phyloP scores from a whole-genome alignment of 768 basidiomycete genomes.

The Phlebiopsis flavidoalba region DNA sequence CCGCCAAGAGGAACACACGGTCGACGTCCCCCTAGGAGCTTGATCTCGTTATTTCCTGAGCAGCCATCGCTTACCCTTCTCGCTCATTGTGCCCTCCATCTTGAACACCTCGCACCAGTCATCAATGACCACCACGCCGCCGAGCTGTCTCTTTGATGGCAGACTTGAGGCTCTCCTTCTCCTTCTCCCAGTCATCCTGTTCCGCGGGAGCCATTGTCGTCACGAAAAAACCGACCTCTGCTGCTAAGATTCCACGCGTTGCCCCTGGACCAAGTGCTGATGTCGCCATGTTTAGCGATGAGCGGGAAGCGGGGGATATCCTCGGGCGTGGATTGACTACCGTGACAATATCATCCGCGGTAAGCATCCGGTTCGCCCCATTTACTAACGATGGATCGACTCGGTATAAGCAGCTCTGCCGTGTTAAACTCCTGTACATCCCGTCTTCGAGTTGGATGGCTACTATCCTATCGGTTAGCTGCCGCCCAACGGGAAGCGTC shows the following conservation, averaged over 20 bases:
- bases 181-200: constrained; percentile 30
- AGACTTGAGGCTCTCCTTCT: constrained; percentile 37
- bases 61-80: constrained; percentile 47
- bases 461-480: constrained; percentile 20
- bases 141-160: constrained; percentile 41
- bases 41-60: constrained; percentile 43
- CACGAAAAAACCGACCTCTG: constrained; percentile 54
- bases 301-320: constrained; percentile 43
- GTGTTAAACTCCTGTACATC: constrained; percentile 29
- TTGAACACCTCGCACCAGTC: constrained; percentile 54
- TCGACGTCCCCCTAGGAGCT: constrained; percentile 39
- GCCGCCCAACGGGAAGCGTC: constrained; percentile 5
- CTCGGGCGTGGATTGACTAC: constrained; percentile 31
- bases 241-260: constrained; percentile 28
- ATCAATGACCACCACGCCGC: constrained; percentile 56
- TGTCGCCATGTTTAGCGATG: constrained; percentile 42
- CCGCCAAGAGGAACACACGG: constrained; percentile 63
- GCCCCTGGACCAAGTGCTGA: constrained; percentile 29
- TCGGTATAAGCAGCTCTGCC: constrained; percentile 42
- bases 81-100: constrained; percentile 47
- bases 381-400: constrained; percentile 40
- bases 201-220: constrained; percentile 46
- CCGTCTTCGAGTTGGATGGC: constrained; percentile 36
- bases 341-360: constrained; percentile 37
- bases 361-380: constrained; percentile 54